Conservation (phyloP, 2,329 filamentous ascomycete genomes). For the Orbilia javanica region DNA sequence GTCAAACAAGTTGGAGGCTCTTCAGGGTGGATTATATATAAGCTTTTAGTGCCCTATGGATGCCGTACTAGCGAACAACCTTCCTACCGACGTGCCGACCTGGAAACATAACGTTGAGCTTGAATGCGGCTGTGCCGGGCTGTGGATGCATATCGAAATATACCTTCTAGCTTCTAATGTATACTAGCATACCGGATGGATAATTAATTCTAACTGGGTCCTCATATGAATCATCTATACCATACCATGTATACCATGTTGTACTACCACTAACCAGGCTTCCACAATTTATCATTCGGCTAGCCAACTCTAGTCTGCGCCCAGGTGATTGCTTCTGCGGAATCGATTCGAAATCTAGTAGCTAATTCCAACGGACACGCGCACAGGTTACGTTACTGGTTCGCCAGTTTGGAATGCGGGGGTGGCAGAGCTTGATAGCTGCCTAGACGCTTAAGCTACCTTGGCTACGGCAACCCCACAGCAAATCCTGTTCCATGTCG, state of each 20-base stretch:
- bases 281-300: not conserved
- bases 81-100: conserved; percentile 5
- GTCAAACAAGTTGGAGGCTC: not conserved
- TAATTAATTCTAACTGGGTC: not conserved
- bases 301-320: not conserved
- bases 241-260: not conserved
- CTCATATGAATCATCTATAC: not conserved
- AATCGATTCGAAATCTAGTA: not conserved
- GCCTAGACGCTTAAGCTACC: conserved; percentile 7
- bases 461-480: not conserved
- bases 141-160: not conserved
- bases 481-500: not conserved
- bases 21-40: conserved; percentile 7
- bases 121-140: conserved; percentile 6
- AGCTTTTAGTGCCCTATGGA: not conserved
- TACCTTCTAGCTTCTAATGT: not conserved
- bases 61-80: not conserved
- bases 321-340: not conserved
- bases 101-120: not conserved
- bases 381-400: too few relatives aligned
- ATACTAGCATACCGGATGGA: not conserved
- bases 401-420: conserved; percentile 6
- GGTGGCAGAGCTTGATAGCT: conserved; percentile 25
- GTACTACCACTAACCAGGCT: not conserved
- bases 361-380: not conserved